phyloP scores from a whole-genome alignment of 768 basidiomycete species.

The Leccinum aurantiacum region DNA sequence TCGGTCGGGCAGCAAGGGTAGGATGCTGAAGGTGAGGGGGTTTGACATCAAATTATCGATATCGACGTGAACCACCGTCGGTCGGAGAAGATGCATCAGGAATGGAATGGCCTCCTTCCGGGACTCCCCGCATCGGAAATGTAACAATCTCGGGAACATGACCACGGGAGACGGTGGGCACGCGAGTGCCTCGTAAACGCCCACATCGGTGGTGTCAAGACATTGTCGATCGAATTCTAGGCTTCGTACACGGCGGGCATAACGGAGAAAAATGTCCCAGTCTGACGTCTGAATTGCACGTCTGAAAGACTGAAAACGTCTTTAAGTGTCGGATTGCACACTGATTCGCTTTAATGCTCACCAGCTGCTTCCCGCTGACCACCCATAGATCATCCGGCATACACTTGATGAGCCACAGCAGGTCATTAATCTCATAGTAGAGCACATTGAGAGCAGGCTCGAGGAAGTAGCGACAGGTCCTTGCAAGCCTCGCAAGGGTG shows the following conservation, averaged over 20 bases:
- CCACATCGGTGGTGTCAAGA: conserved; percentile 20
- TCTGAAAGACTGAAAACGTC: conserved; percentile 19
- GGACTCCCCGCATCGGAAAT: conserved; percentile 30
- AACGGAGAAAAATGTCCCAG: conserved; percentile 31
- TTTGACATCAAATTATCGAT: conserved; percentile 32
- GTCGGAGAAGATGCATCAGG: conserved; percentile 25
- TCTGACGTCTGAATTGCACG: conserved; percentile 24
- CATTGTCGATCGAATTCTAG: conserved; percentile 33
- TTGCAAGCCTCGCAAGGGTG: conserved; percentile 34
- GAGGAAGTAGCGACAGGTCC: conserved; percentile 31
- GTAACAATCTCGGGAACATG: conserved; percentile 27
- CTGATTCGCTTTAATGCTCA: conserved; percentile 8
- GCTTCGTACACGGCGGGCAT: conserved; percentile 32
- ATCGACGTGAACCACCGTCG: conserved; percentile 28
- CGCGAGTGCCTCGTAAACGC: conserved; percentile 21
- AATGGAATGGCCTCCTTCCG: conserved; percentile 25
- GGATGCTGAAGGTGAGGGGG: conserved; percentile 17
- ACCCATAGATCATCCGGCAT: conserved; percentile 34
- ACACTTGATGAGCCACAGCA: conserved; percentile 33
- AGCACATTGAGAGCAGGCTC: conserved; percentile 34
- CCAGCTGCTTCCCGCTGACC: conserved; percentile 33
- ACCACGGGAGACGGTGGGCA: conserved; percentile 16
- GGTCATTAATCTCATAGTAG: conserved; percentile 32
- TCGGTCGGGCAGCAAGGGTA: conserved; percentile 21
- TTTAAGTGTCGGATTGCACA: conserved; percentile 11